Evolutionary conservation across 176 grass and related monocot genomes (phyloP).

Genomic region (Eleusine coracana): DNA sequence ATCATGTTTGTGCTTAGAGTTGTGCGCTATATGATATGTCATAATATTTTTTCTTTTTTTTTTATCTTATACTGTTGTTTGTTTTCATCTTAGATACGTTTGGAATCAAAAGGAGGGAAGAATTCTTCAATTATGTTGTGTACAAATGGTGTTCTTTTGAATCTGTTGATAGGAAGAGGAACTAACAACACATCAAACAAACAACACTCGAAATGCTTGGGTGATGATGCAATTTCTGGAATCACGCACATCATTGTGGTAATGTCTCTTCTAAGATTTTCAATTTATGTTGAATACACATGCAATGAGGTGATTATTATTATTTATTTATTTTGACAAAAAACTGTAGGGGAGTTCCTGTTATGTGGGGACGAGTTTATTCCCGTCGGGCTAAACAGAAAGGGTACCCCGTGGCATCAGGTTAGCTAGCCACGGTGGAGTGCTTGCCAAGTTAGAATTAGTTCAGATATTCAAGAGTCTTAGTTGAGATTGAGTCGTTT

Average conservation of each 20-base stretch:
- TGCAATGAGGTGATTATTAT: not conserved
- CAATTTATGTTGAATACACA: not conserved
- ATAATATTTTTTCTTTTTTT: not conserved
- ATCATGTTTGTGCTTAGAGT: conserved; percentile 2
- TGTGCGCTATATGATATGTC: conserved; percentile 22
- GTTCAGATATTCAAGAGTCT: no score
- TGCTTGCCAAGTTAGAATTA: no score
- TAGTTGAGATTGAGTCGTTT: no score
- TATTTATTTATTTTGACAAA: no score
- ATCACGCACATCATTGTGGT: conserved; percentile 99
- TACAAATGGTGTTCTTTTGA: conserved; percentile 96
- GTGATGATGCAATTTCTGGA: conserved; percentile 65
- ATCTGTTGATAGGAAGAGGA: conserved; percentile 80
- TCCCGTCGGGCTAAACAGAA: no score
- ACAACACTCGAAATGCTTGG: conserved; percentile 18
- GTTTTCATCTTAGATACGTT: conserved; percentile 65
- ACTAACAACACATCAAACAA: conserved; percentile 49
- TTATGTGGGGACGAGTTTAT: no score
- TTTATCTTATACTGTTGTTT: conserved; percentile 22
- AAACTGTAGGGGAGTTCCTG: no score
- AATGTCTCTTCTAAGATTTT: conserved; percentile 39
- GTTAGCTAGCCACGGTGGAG: no score
- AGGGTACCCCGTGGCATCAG: no score
- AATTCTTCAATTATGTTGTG: conserved; percentile 96
- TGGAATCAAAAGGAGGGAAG: conserved; percentile 93